Conservation (phyloP, 2,329 filamentous ascomycete genomes). For the Sporothrix pallida region DNA sequence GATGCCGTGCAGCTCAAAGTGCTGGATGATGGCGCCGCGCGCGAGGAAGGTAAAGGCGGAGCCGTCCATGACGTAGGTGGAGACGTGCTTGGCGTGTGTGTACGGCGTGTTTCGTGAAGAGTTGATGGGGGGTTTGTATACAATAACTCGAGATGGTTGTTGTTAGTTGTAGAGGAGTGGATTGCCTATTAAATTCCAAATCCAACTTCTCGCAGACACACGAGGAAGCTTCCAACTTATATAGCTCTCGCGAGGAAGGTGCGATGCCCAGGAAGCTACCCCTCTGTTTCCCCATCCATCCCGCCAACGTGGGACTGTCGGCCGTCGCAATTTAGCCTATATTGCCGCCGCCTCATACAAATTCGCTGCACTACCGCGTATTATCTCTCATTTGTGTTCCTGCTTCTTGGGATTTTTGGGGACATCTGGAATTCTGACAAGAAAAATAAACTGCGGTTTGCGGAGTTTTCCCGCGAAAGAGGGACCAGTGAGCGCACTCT, state of each 20-base stretch:
- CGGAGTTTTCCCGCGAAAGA: neutral
- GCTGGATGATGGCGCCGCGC: constrained; percentile 79
- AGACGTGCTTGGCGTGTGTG: neutral
- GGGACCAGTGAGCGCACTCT: constrained; percentile 1
- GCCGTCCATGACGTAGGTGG: constrained; percentile 50
- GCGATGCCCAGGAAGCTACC: constrained; percentile 22
- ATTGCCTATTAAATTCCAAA: neutral
- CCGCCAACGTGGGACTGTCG: constrained; percentile 3
- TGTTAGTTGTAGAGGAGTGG: neutral
- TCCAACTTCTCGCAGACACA: neutral
- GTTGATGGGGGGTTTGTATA: constrained; percentile 33
- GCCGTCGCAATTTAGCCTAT: constrained; percentile 29
- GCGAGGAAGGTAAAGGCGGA: constrained; percentile 70
- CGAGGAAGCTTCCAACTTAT: constrained; percentile 19
- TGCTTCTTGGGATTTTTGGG: neutral
- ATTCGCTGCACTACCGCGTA: neutral
- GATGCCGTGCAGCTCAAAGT: constrained; percentile 74
- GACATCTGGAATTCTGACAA: too few relatives aligned
- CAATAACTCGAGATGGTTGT: neutral
- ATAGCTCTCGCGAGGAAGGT: constrained; percentile 15
- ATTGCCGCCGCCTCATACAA: neutral
- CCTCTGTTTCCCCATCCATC: constrained; percentile 25
- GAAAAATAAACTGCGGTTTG: constrained; percentile 11
- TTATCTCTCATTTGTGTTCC: neutral
- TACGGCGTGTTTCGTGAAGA: neutral